Base-by-base conservation (phyloP, 352 stramenopile species). In the Phytopythium vexans region DNA sequence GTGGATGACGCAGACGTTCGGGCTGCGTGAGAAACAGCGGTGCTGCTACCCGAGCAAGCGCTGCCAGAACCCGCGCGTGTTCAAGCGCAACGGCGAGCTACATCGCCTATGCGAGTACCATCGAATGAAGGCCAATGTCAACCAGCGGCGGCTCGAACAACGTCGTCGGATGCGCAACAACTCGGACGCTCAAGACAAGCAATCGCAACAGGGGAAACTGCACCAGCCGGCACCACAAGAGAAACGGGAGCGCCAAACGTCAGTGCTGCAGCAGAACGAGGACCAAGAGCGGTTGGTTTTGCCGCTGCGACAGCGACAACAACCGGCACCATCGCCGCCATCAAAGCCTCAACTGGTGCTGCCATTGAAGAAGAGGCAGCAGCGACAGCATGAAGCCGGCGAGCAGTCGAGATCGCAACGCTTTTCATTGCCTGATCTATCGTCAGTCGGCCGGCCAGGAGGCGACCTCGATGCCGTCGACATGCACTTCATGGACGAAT, bases 81-180 rank as follows among this genome's bases (percentile, higher is more conserved):
- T 74, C 39, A 81, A 84, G 53, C 67, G 65, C 33, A 75, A 69
- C 43, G 70, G 70, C 21, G 58, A 72, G 12, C 58, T 74, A 16
- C 72, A 82, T 43, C 62, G 64, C n/a, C 58, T 77, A 16, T 83
- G 72, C 52, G 56, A 76, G 15, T 60, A 65, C 56, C 72, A 83
- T 46, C 69, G 72, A 21, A 51, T 53, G 21, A 72, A 77, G 47
- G 66, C 71, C 12, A 83, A 82, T 49, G 54, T 64, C 35, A 81
- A 74, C 62, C 74, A 75, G 59, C 68, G 66, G 10, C 57, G 58
- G 38, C 51, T 73, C 34, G 55, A 73, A 44, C 43, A 70, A 38
- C 60, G 70, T 6, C 66, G 69, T 8, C 54, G 58, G 11, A 45
- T 64, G 49, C 40, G 49, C 31, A 70, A 59, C 35, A 54, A 32